These are phyloP conservation scores for Didymella lethalis DNA, from an alignment of 2,329 filamentous ascomycete genomes.

Conservation along the genomic window DNA sequence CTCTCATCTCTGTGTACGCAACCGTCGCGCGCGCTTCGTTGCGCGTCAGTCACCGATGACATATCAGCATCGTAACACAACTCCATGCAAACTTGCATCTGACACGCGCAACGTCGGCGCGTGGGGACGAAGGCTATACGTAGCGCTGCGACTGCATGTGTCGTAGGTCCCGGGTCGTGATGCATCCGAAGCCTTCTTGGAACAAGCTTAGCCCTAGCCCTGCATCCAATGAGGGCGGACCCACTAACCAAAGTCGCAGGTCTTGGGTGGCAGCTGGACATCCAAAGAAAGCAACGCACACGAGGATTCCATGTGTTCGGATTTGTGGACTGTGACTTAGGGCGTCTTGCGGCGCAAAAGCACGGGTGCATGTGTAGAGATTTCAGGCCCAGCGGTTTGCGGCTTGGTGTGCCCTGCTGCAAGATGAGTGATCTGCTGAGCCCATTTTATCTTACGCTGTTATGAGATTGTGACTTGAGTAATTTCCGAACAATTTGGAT, in stretches of 20 bases:
- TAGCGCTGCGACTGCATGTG: slow-evolving; percentile 34
- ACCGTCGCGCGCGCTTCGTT: slow-evolving; percentile 1
- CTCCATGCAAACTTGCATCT: slow-evolving; percentile 8
- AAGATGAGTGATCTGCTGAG: slow-evolving; percentile 16
- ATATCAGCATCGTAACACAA: not conserved
- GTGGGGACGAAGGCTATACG: slow-evolving; percentile 1
- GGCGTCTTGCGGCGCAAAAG: slow-evolving; percentile 18
- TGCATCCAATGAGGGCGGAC: slow-evolving; percentile 30
- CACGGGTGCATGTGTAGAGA: slow-evolving; percentile 16
- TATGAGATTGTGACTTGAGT: slow-evolving; percentile 9
- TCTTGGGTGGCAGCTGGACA: slow-evolving; percentile 3
- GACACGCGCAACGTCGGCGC: slow-evolving; percentile 16
- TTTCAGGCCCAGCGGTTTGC: slow-evolving; percentile 14
- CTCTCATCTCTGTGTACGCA: slow-evolving; percentile 13
- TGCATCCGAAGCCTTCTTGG: slow-evolving; percentile 44
- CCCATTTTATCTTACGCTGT: slow-evolving; percentile 12
- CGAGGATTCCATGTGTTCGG: slow-evolving; percentile 12
- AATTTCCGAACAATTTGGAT: slow-evolving; percentile 8
- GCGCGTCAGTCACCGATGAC: slow-evolving; percentile 9
- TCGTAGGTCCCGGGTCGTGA: slow-evolving; percentile 45
- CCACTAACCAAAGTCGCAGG: slow-evolving; percentile 14
- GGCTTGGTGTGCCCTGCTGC: slow-evolving; percentile 14
- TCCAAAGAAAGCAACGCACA: slow-evolving; percentile 15
- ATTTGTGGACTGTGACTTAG: slow-evolving; percentile 6
- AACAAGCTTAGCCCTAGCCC: slow-evolving; percentile 44